These are phyloP conservation scores for Ceratobasidium sp. DNA, from an alignment of 1,284 basidiomycete genomes.

Conservation along the genomic window DNA sequence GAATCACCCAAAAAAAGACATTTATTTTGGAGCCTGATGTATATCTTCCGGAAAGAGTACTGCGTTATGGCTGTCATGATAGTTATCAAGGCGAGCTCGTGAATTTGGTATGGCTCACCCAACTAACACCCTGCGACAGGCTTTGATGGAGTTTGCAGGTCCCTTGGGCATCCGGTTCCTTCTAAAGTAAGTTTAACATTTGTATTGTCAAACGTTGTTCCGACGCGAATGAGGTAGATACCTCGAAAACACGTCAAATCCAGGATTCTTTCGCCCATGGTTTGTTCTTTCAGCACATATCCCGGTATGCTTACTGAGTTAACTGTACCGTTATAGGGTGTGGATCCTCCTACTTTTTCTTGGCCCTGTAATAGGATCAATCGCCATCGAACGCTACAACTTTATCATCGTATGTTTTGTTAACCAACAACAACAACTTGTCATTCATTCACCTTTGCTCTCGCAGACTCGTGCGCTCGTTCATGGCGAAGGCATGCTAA, in stretches of 20 bases:
- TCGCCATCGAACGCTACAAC: constrained; percentile 47
- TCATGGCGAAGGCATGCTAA: constrained; percentile 49
- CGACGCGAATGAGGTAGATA: constrained; percentile 25
- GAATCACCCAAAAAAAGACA: constrained; percentile 29
- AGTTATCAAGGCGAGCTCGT: constrained; percentile 9
- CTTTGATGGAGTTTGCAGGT: constrained; percentile 43
- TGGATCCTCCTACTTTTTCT: constrained; percentile 49
- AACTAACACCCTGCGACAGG: constrained; percentile 21
- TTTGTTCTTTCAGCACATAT: constrained; percentile 20
- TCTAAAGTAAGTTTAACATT: neutral
- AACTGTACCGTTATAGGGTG: constrained; percentile 32
- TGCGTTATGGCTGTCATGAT: constrained; percentile 15
- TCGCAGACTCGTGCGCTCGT: constrained; percentile 42
- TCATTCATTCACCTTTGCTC: neutral
- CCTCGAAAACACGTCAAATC: constrained; percentile 43
- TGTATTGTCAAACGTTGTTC: neutral
- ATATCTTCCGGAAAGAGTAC: constrained; percentile 49
- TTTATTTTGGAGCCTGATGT: constrained; percentile 48
- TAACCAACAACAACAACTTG: no score
- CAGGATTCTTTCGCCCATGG: constrained; percentile 47
- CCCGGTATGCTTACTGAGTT: no score
- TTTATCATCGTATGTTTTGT: constrained; percentile 40
- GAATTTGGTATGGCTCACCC: neutral
- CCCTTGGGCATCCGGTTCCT: constrained; percentile 49
- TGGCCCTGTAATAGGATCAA: constrained; percentile 46